Percentiles rank a stretch among this genome's conserved stretches.
Conservation (phyloP, 345 rosid species). For the Firmiana major region DNA sequence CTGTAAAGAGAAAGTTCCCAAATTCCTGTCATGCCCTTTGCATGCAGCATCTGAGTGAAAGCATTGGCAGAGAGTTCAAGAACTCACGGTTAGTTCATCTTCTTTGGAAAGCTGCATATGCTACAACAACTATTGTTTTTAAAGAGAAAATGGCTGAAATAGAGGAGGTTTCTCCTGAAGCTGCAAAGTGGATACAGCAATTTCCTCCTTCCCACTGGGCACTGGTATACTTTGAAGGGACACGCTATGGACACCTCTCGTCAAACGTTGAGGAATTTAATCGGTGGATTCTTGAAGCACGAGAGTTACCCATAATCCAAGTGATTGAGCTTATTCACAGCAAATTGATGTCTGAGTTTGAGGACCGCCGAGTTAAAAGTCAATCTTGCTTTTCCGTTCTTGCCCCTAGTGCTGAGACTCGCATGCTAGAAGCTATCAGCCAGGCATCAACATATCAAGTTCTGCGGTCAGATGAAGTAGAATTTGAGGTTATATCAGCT, state of each 20-base stretch:
- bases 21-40: slow-evolving; percentile 38
- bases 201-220: slow-evolving; percentile 49
- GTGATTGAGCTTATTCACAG: slow-evolving; percentile 43
- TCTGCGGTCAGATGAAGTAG: slow-evolving; percentile 58
- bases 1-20: slow-evolving; percentile 37
- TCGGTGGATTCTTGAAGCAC: slow-evolving; percentile 48
- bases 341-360: slow-evolving; percentile 42
- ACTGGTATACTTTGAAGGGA: slow-evolving; percentile 42
- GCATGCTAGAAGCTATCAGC: slow-evolving; percentile 33
- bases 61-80: slow-evolving; percentile 45
- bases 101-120: slow-evolving; percentile 57
- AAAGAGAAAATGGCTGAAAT: slow-evolving; percentile 47
- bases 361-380: slow-evolving; percentile 34
- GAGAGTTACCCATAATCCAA: slow-evolving; percentile 49
- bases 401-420: slow-evolving; percentile 48
- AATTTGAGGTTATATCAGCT: slow-evolving; percentile 47
- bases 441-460: slow-evolving; percentile 39
- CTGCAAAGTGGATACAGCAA: slow-evolving; percentile 46
- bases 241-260: slow-evolving; percentile 42
- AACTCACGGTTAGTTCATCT: slow-evolving; percentile 48
- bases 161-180: slow-evolving; percentile 42
- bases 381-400: slow-evolving; percentile 44
- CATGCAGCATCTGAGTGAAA: slow-evolving; percentile 41
- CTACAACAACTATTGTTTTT: slow-evolving; percentile 38
- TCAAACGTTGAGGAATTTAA: slow-evolving; percentile 48